Conservation (phyloP, 371 early-diverging fungal species). For the Mucor circinelloides region DNA sequence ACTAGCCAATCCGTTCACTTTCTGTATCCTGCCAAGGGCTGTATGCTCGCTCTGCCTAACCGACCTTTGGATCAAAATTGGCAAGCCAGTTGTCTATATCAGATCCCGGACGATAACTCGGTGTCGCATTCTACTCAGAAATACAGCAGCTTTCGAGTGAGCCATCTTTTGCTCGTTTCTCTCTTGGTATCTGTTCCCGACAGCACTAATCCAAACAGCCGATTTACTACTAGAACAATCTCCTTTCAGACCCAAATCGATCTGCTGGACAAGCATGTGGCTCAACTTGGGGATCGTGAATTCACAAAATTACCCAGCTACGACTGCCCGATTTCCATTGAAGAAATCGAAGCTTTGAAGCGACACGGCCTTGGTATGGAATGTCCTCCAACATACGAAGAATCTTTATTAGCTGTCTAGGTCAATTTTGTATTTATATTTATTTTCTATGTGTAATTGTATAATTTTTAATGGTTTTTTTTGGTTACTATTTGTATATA, state of each 20-base stretch:
- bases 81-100: constrained; percentile 10
- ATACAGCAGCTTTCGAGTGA: constrained; percentile 8
- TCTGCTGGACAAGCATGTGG: constrained; percentile 9
- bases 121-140: constrained; percentile 17
- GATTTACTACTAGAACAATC: constrained; percentile 13
- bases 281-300: constrained; percentile 10
- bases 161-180: constrained; percentile 17
- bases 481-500: background rate
- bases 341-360: constrained; percentile 17
- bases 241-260: constrained; percentile 19
- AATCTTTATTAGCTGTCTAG: constrained; percentile 2
- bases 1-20: constrained; percentile 14
- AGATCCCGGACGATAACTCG: constrained; percentile 8
- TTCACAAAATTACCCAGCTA: constrained; percentile 12
- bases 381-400: constrained; percentile 18
- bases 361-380: constrained; percentile 3
- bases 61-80: background rate
- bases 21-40: constrained; percentile 14
- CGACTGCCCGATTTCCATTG: constrained; percentile 7
- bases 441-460: constrained; percentile 35
- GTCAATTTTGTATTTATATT: constrained; percentile 25
- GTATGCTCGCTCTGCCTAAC: background rate
- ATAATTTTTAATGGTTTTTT: background rate
- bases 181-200: constrained; percentile 11
- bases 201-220: background rate